Conservation (phyloP, 345 rosid genomes). For the Physaria fendleri region DNA sequence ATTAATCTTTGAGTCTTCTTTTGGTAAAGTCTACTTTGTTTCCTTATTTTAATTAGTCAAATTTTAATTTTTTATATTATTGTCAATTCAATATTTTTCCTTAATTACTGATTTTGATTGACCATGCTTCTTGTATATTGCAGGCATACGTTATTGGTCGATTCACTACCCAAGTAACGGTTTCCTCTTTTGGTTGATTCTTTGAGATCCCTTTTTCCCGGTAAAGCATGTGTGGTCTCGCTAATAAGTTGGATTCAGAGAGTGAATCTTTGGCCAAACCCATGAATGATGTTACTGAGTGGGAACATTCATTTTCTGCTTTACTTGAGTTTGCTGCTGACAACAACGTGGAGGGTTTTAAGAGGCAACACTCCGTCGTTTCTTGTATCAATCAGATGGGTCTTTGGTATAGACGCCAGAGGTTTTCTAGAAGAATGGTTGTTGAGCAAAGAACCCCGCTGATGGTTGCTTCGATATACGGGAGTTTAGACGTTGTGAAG, state of each 20-base stretch:
- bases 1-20: constrained; percentile 10
- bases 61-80: neutral
- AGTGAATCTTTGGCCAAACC: constrained; percentile 13
- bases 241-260: constrained; percentile 28
- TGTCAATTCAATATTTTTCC: neutral
- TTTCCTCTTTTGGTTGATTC: constrained; percentile 16
- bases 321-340: constrained; percentile 48
- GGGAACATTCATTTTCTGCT: constrained; percentile 34
- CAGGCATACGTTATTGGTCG: constrained; percentile 21
- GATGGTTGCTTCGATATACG: constrained; percentile 68
- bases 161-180: constrained; percentile 6
- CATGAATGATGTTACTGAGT: constrained; percentile 30
- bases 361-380: constrained; percentile 26
- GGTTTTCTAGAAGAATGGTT: constrained; percentile 41
- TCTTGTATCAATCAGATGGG: constrained; percentile 33
- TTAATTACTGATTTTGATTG: neutral
- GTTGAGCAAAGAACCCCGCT: constrained; percentile 47
- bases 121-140: neutral
- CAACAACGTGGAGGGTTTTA: constrained; percentile 41
- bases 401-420: constrained; percentile 41
- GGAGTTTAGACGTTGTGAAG: constrained; percentile 44
- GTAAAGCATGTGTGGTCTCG: constrained; percentile 30
- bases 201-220: constrained; percentile 13
- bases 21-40: constrained; percentile 12
- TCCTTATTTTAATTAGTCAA: constrained; percentile 19